Evolutionary conservation across 2,329 filamentous ascomycete genomes (phyloP), one percentile per base, ranked within the genome.

Genomic region (Alternaria gansuensis): DNA sequence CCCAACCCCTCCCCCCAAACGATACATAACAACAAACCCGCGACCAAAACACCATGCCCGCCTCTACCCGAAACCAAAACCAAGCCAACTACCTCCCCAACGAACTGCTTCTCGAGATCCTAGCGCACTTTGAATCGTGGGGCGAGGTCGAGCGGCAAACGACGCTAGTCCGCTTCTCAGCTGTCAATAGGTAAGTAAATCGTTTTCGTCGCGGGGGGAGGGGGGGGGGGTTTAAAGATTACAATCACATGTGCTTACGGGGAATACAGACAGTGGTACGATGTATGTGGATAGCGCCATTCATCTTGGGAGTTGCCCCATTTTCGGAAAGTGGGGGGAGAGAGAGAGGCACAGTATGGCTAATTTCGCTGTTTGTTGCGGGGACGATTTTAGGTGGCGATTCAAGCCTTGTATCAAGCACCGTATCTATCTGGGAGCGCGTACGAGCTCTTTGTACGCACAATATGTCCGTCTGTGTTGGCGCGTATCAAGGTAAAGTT

Each of bases 381-480:
- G 17, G 17, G 23, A 39, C n/a, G 14, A 28, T 4, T 41, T 41
- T 17, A 62, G 59, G 51, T 62, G 11, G 80, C 82, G 0, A 77
- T 87, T 8, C 72, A 77, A 0, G 74, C 77, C 11, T 81, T 89
- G 11, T 89, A 88, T 68, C 75, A 77, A 24, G 70, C 71, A 2
- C 87, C 87, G 3, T 73, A 78, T 44, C 75, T 89, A 5, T 72
- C 75, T n/a, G 84, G 84, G 13, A 75, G 74, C 26, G 82, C 83
- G 57, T 88, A 86, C 67, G 76, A 80, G 23, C 75, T 78, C 3
- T 89, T 89, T 68, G 79, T 82, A 3, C 75, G 77, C 26, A 83
- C 85, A 0, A 79, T 88, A 40, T 85, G 83, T 59, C 84, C 85
- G 0, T 81, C 80, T 0, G 78, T 82, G 36, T 81, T 81, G 53